Evolutionary conservation across 2,329 filamentous ascomycete species (phyloP).

Genomic region (Chrysoporthe cubensis): DNA sequence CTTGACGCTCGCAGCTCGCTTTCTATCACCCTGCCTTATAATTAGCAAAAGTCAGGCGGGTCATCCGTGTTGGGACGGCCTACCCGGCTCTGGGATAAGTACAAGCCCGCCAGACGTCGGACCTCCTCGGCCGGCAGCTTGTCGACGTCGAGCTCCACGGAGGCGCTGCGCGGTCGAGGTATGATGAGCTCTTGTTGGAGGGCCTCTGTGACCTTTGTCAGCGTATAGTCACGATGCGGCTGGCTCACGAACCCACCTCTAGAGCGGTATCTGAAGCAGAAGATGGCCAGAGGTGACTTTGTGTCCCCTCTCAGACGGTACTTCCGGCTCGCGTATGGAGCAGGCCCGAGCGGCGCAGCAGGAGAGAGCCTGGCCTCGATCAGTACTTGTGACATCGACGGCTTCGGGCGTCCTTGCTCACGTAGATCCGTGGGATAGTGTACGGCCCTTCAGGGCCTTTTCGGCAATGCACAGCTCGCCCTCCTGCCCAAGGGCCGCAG

Average conservation of each 20-base stretch:
- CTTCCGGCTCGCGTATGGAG: too few relatives aligned
- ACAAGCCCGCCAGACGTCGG: not conserved
- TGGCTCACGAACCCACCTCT: not conserved
- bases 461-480: not conserved
- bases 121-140: not conserved
- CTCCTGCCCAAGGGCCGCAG: not conserved
- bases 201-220: not conserved
- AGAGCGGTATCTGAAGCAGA: not conserved
- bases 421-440: not conserved
- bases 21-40: not conserved
- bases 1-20: constrained; percentile 5
- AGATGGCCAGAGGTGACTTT: not conserved
- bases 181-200: not conserved
- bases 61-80: not conserved
- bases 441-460: not conserved
- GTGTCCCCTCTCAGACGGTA: not conserved
- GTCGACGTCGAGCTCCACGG: not conserved
- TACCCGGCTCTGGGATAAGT: not conserved
- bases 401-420: not conserved
- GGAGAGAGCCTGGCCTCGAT: not conserved
- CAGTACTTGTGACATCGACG: not conserved
- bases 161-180: not conserved
- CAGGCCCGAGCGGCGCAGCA: not conserved
- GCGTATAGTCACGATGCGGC: not conserved
- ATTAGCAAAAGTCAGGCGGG: not conserved